Conservation (phyloP, 2,329 filamentous ascomycete genomes). For the Sporothrix pseudoabietina region DNA sequence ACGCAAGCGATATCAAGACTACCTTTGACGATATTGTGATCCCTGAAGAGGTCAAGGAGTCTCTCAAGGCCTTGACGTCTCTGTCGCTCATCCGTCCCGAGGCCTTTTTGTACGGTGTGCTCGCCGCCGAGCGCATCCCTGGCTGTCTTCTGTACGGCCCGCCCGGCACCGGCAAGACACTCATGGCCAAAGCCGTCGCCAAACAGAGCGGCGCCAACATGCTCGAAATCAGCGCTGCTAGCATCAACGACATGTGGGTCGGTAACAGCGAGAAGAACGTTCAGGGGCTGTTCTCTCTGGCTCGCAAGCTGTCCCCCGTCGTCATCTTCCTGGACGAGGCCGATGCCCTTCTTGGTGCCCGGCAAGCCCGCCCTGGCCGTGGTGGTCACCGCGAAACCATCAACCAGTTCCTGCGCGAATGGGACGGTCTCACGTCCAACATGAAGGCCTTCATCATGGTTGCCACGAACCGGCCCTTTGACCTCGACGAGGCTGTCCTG, state of each 20-base stretch:
- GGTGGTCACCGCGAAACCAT: constrained; percentile 83
- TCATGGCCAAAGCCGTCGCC: constrained; percentile 69
- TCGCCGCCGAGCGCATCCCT: constrained; percentile 87
- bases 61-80: constrained; percentile 84
- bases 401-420: constrained; percentile 95
- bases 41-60: constrained; percentile 77
- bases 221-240: constrained; percentile 88
- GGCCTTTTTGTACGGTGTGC: constrained; percentile 93
- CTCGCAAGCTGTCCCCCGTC: constrained; percentile 86
- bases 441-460: constrained; percentile 96
- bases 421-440: constrained; percentile 80
- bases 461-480: constrained; percentile 92
- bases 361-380: constrained; percentile 66
- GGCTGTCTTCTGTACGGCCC: constrained; percentile 87
- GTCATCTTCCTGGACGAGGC: constrained; percentile 98
- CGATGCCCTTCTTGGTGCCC: constrained; percentile 83
- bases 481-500: constrained; percentile 85
- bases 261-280: constrained; percentile 97
- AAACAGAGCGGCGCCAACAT: constrained; percentile 68
- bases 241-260: constrained; percentile 95
- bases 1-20: constrained; percentile 78
- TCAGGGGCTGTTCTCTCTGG: constrained; percentile 84
- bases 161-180: constrained; percentile 75
- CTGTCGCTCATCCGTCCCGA: constrained; percentile 85
- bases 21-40: constrained; percentile 88